A percentile compares a stretch with the other conserved stretches of the same genome.
Evolutionary conservation across 257 asterid genomes (phyloP).

Genomic region (Fraxinus excelsior): DNA sequence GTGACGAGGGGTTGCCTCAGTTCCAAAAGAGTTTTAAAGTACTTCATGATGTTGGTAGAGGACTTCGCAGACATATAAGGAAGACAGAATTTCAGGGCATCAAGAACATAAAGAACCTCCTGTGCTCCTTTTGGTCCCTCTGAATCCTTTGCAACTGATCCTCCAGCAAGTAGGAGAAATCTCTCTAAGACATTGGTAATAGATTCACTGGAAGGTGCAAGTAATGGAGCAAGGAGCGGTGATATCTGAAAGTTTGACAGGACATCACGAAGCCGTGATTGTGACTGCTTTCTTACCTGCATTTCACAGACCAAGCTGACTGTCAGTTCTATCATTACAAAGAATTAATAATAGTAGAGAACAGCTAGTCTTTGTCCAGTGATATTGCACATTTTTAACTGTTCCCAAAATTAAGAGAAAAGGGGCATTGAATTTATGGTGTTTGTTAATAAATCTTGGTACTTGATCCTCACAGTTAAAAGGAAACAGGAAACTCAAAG

Average conservation of each 20-base stretch:
- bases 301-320: slow-evolving; percentile 26
- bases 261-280: slow-evolving; percentile 59
- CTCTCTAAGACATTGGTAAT: slow-evolving; percentile 67
- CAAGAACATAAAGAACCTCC: slow-evolving; percentile 76
- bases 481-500: background rate
- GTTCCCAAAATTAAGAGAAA: background rate
- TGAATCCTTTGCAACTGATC: slow-evolving; percentile 55
- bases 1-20: slow-evolving; percentile 68
- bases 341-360: background rate
- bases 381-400: background rate
- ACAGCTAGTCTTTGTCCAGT: background rate
- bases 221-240: slow-evolving; percentile 42
- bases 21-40: slow-evolving; percentile 74
- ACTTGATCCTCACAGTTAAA: background rate
- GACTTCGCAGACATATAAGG: slow-evolving; percentile 75
- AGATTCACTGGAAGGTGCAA: slow-evolving; percentile 78
- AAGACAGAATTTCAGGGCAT: slow-evolving; percentile 71
- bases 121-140: slow-evolving; percentile 80
- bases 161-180: slow-evolving; percentile 84
- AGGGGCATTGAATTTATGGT: background rate
- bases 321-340: background rate
- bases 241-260: slow-evolving; percentile 50
- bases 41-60: slow-evolving; percentile 57
- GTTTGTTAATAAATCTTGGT: background rate
- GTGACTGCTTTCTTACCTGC: slow-evolving; percentile 81